Conservation (phyloP, 129 eudicot genomes). For the Lactuca saligna region DNA sequence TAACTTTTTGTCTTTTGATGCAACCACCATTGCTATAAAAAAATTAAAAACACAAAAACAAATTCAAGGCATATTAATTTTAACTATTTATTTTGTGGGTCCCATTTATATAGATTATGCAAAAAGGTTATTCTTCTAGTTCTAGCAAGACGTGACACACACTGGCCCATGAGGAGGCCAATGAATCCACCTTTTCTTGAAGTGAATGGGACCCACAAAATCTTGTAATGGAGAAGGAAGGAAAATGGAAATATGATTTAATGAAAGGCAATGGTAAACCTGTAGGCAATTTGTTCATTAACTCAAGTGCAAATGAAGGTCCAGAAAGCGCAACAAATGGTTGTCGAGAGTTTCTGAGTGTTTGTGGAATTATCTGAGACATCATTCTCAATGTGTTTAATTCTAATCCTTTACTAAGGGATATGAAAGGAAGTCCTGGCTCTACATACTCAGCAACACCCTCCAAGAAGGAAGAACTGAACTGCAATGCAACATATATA, state of each 20-base stretch:
- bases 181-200: too few species aligned
- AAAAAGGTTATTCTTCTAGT: too few species aligned
- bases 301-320: conserved; percentile 87
- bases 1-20: conserved; percentile 86
- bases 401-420: conserved; percentile 94
- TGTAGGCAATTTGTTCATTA: conserved; percentile 94
- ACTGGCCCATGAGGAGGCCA: too few species aligned
- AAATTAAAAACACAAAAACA: conserved; percentile 16
- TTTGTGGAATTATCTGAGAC: conserved; percentile 96
- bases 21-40: conserved; percentile 87
- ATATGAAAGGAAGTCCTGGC: conserved; percentile 88
- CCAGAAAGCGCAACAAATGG: conserved; percentile 89
- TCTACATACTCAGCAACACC: conserved; percentile 77
- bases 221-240: background rate
- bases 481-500: conserved; percentile 55
- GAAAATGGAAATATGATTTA: background rate
- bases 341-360: conserved; percentile 82
- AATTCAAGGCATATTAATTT: conserved; percentile 3
- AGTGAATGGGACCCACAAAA: conserved; percentile 3
- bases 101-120: background rate
- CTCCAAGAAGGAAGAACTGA: conserved; percentile 78
- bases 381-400: conserved; percentile 82
- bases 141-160: too few species aligned
- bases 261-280: conserved; percentile 35
- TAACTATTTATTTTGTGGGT: background rate